These are phyloP conservation scores for Albophoma yamanashiensis DNA, from an alignment of 2,329 filamentous ascomycete genomes.

Conservation along the genomic window DNA sequence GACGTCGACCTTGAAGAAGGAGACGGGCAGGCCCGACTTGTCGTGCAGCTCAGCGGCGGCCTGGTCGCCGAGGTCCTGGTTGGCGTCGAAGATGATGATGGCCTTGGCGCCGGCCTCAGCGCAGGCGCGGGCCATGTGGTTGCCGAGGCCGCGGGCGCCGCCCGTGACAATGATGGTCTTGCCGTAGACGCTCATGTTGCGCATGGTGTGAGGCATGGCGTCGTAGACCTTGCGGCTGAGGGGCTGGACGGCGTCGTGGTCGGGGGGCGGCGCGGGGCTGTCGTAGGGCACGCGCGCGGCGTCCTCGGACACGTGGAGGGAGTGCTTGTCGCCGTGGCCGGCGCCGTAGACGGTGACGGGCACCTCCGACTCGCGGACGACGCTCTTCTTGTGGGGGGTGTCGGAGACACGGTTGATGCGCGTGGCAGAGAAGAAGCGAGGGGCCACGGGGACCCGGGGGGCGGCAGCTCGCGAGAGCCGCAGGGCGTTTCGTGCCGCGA, in stretches of 20 bases:
- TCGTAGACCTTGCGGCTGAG: conserved; percentile 43
- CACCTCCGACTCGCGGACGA: conserved; percentile 46
- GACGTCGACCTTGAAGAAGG: conserved; percentile 72
- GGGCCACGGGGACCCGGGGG: conserved; percentile 11
- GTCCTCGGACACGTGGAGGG: conserved; percentile 36
- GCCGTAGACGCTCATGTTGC: conserved; percentile 57
- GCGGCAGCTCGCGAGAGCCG: conserved; percentile 21
- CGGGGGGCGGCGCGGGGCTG: conserved; percentile 24
- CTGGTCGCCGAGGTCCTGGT: conserved; percentile 62
- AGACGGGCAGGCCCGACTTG: conserved; percentile 62
- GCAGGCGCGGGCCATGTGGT: conserved; percentile 69
- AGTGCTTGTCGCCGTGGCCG: conserved; percentile 42
- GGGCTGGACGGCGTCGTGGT: conserved; percentile 38
- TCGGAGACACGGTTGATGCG: conserved; percentile 21
- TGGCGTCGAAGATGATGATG: conserved; percentile 66
- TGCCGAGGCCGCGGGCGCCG: conserved; percentile 66
- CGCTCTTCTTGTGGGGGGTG: conserved; percentile 36
- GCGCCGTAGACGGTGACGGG: conserved; percentile 42
- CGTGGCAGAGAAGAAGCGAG: conserved; percentile 22
- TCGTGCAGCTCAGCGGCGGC: conserved; percentile 59
- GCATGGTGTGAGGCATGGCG: conserved; percentile 52
- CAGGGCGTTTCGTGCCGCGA: conserved; percentile 21
- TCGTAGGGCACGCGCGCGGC: conserved; percentile 31
- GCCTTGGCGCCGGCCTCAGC: conserved; percentile 66
- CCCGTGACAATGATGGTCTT: conserved; percentile 67